Evolutionary conservation across 2,329 filamentous ascomycete species (phyloP), one percentile per base, ranked within the genome.

Genomic region (Arthrocladium fulminans): DNA sequence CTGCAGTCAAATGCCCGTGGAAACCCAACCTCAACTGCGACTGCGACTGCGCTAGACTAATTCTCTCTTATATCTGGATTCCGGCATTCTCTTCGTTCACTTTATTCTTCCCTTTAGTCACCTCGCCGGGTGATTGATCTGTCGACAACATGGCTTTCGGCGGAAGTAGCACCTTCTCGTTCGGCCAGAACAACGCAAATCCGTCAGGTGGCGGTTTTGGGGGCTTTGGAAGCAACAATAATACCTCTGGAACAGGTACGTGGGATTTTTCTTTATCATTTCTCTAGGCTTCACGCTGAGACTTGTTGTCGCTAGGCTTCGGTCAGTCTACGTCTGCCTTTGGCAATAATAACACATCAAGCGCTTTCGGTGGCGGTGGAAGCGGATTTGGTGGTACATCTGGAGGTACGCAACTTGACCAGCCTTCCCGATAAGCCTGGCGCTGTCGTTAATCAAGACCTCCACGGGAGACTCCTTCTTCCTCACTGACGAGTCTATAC

Each of bases 61-160:
- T 37, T 30, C 37, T 45, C 13, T 17, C 20, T 13, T 24, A 34
- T 19, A 17, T 45, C 17, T 40, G n/a, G 7, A 38, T 15, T 40
- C 8, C 22, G n/a, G n/a, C 38, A 8, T 25, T 40, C 38, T 40
- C 38, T 40, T 8, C 38, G 6, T 6, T 17, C 38, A 22, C 17
- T 17, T 45, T 32, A 17, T 45, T 20, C 10, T 10, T 17, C 42
- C 12, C 3, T n/a, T 30, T 23, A 9, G 20, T 3, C 27, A 13
- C 13, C 20, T 27, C 22, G 5, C 15, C 17, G n/a, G 13, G 13
- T 35, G 17, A 5, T 5, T 9, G n/a, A 7, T 15, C 10, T 22
- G 19, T 54, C 47, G 51, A 41, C 49, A 53, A 35, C 46, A 60
- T 59, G 57, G 53, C 57, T 47, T 59, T 60, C 45, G 54, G 57